A percentile compares a stretch with the other conserved stretches of the same genome.
These are phyloP conservation scores for Gloeophyllum trabeum DNA, from an alignment of 768 basidiomycete species.

Conservation along the genomic window DNA sequence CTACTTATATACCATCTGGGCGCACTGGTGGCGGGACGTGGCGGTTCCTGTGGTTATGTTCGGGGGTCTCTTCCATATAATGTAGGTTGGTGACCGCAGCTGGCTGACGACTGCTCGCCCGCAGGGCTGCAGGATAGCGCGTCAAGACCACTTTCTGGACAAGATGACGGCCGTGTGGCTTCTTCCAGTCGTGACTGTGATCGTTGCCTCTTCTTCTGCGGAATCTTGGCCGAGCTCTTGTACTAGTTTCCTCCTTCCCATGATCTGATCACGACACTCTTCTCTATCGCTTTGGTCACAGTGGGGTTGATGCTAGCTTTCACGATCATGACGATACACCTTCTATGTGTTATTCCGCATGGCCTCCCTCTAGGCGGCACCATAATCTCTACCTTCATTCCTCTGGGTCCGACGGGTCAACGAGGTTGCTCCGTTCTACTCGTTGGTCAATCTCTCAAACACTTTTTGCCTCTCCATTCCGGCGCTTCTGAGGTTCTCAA, in stretches of 20 bases:
- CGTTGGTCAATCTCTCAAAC: constrained; percentile 37
- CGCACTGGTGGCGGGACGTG: constrained; percentile 60
- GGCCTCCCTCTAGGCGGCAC: constrained; percentile 37
- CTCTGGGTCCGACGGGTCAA: constrained; percentile 65
- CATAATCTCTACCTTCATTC: constrained; percentile 57
- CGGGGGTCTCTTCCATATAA: constrained; percentile 52
- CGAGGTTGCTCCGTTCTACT: constrained; percentile 45
- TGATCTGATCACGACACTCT: constrained; percentile 43
- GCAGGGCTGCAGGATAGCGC: constrained; percentile 30
- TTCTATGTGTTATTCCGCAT: constrained; percentile 44
- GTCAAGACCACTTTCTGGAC: constrained; percentile 47
- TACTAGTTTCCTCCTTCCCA: constrained; percentile 27
- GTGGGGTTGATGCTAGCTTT: constrained; percentile 48
- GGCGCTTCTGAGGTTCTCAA: constrained; percentile 25
- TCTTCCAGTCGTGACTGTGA: constrained; percentile 63
- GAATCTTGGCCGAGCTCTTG: constrained; percentile 40
- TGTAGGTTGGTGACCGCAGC: constrained; percentile 31
- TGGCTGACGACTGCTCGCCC: neutral
- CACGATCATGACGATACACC: constrained; percentile 58
- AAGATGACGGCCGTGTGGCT: constrained; percentile 58
- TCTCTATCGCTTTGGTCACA: constrained; percentile 43
- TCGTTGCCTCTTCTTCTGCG: constrained; percentile 61
- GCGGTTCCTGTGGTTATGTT: constrained; percentile 43
- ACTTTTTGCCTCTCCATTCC: constrained; percentile 22
- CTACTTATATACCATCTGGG: constrained; percentile 49